Evolutionary conservation across 2,329 filamentous ascomycete genomes (phyloP), one percentile per base, ranked within the genome.

Genomic region (Plenodomus lindquistii): DNA sequence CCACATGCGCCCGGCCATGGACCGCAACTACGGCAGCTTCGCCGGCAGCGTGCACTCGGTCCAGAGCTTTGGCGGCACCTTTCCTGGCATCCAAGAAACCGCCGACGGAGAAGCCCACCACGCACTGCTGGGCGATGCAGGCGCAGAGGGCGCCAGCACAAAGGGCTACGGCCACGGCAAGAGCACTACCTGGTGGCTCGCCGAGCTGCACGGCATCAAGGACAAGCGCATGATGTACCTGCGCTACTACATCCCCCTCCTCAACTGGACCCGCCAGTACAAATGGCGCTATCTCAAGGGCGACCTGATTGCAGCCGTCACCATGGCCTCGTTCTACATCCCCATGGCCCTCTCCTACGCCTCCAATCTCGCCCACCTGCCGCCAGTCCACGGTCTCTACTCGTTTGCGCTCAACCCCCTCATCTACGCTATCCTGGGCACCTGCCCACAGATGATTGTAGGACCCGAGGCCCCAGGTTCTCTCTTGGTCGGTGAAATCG

Each of bases 311-410:
- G 88, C 93, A 8, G 92, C 93, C 40, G 72, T 97, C 54, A 97
- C 94, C n/a, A 87, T 99, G 77, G 90, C 93, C n/a, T 96, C 92
- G 20, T 94, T 99, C 76, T 99, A 99, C 72, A 88, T 99, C 31
- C 94, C 94, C 42, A 97, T 99, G 92, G 88, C 91, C 0, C 82
- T 99, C 13, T 97, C 94, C 0, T 87, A 95, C 56, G 91, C 94
- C 46, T 85, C 90, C 35, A 97, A 97, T 67, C 85, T 99, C 36
- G 91, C 88, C 5, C 94, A 97, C 69, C 85, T 97, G 1, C 91
- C 93, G 8, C 88, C 94, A 0, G 92, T 97, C 63, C 93, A 96
- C 66, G 94, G 94, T 0, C 81, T 99, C 3, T 99, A 97, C 74
- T 85, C 89, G 15, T 97, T 97, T 69, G 89, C 95, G 54, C 90